Conservation (phyloP, 192 early-diverging fungal species). For the Backusella australiensis region DNA sequence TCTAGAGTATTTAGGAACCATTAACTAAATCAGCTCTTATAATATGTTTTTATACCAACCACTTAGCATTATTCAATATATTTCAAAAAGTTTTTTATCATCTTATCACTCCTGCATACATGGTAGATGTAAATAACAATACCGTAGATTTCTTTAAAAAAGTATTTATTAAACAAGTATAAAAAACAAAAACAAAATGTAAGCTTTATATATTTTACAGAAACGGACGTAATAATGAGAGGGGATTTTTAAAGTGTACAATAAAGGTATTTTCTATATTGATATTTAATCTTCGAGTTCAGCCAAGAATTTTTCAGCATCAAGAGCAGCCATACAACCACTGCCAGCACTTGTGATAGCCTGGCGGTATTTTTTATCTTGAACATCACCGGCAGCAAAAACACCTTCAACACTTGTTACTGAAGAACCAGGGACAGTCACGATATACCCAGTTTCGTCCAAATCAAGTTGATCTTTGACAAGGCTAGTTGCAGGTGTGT, state of each 20-base stretch:
- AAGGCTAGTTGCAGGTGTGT: slow-evolving; percentile 83
- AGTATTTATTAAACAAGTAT: background rate
- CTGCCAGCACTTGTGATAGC: slow-evolving; percentile 98
- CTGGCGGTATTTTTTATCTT: slow-evolving; percentile 94
- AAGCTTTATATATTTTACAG: slow-evolving; percentile 1
- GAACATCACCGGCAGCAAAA: slow-evolving; percentile 97
- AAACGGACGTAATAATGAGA: background rate
- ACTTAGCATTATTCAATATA: no score
- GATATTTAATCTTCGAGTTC: slow-evolving; percentile 38
- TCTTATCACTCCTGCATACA: no score
- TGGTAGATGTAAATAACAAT: no score
- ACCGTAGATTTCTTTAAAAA: background rate
- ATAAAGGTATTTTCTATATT: background rate
- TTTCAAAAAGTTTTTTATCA: no score
- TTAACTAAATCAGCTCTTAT: no score
- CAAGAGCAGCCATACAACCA: slow-evolving; percentile 97
- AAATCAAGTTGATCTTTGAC: slow-evolving; percentile 74
- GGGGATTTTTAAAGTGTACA: background rate
- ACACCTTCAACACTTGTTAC: slow-evolving; percentile 88
- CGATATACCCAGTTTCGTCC: slow-evolving; percentile 88
- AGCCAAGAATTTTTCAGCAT: slow-evolving; percentile 93
- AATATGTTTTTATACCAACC: no score
- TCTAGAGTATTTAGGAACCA: no score
- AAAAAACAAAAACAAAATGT: background rate
- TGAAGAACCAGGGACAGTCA: slow-evolving; percentile 72